Evolutionary conservation across 2,329 filamentous ascomycete genomes (phyloP).

Genomic region (Nemania diffusa): DNA sequence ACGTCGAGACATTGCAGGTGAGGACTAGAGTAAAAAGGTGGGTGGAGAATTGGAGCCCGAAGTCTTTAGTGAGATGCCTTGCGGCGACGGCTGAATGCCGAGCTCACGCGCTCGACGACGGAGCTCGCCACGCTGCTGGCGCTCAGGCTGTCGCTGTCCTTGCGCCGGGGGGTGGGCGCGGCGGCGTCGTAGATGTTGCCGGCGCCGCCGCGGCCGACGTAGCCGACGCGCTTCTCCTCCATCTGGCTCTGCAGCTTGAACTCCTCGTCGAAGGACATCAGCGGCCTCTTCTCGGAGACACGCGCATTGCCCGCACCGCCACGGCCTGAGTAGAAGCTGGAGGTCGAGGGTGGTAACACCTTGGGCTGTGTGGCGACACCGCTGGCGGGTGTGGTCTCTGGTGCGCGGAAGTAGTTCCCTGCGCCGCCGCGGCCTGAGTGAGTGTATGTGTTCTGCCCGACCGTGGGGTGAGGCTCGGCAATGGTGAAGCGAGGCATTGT

Average conservation of each 20-base stretch:
- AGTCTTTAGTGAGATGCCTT: background rate
- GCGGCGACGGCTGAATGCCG: slow-evolving; percentile 48
- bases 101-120: slow-evolving; percentile 56
- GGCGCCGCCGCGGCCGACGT: slow-evolving; percentile 72
- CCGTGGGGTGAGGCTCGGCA: slow-evolving; percentile 61
- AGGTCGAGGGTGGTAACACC: slow-evolving; percentile 55
- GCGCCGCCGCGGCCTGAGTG: slow-evolving; percentile 67
- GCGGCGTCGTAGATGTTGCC: slow-evolving; percentile 61
- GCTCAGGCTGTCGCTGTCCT: slow-evolving; percentile 38
- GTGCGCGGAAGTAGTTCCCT: slow-evolving; percentile 65
- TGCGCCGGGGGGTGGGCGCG: slow-evolving; percentile 24
- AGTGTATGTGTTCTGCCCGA: slow-evolving; percentile 58
- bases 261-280: slow-evolving; percentile 75
- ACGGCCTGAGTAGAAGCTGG: slow-evolving; percentile 72
- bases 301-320: slow-evolving; percentile 75
- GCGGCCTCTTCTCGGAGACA: slow-evolving; percentile 61
- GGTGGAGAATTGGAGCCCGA: background rate
- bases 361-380: slow-evolving; percentile 58
- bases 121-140: slow-evolving; percentile 47
- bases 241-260: slow-evolving; percentile 65
- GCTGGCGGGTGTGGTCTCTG: slow-evolving; percentile 54
- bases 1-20: background rate
- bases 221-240: slow-evolving; percentile 63
- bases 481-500: slow-evolving; percentile 58
- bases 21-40: background rate